Base-by-base conservation (phyloP, 768 basidiomycete species). In the Trametes meyenii region DNA sequence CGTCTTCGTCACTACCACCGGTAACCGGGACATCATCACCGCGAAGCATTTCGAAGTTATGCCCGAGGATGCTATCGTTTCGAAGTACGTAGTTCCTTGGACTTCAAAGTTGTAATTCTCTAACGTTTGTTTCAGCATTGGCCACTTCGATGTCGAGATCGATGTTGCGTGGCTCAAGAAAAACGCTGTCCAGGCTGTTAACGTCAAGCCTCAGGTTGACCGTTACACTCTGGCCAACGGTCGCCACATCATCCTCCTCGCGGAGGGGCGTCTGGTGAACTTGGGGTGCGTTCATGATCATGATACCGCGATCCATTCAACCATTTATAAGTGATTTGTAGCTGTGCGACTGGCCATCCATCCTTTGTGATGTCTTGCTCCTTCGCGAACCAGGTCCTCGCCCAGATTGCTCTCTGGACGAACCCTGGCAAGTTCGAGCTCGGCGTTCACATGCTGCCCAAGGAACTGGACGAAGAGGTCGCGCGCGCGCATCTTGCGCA, bases 291-390 rank as follows among this genome's bases (percentile, higher is more conserved):
- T 75, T 50, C 50, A 6, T 39, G 7, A 42, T 36, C 21, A 10
- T 14, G 16, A 14, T 16, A 19, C 13, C 12, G n/a, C 35, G 45
- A 29, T 58, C 4, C 36, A 16, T 16, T 8, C 50, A 53, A 13
- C 44, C 46, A 36, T n/a, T 53, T 26, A 53, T 67, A 48, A 66
- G 44, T 36, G 11, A 57, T n/a, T 4, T 10, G 48, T 52, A 90
- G 89, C 56, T 98, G 96, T 77, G 96, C 94, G 42, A 98, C 96
- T 68, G 96, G 96, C 59, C 96, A 99, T 78, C 96, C 97, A 38
- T 98, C 96, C 45, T 98, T 96, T 78, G 97, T 99, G 79, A 99
- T 99, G 97, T 98, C 96, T 17, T 98, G 96, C 83, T 99, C 97
- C 44, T 99, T 99, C 83, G 79, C 94, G 74, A 99, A 99, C 85